Conservation (phyloP, 2,329 filamentous ascomycete species). For the Colletotrichum higginsianum region DNA sequence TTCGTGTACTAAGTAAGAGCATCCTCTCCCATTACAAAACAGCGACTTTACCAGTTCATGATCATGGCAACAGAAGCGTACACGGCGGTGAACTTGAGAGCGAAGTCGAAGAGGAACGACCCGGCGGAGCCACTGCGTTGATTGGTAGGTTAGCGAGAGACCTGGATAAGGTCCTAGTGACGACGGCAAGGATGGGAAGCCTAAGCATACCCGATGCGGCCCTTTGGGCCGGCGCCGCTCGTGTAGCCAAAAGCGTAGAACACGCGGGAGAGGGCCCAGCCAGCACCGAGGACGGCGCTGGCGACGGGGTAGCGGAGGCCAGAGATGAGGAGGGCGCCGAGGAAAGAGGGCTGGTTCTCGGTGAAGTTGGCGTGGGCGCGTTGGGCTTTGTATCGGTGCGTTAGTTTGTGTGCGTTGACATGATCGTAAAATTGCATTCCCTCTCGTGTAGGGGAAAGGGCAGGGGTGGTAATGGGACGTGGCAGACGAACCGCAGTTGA, state of each 20-base stretch:
- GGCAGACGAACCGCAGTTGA: constrained; percentile 71
- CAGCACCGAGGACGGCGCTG: constrained; percentile 63
- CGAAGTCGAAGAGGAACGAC: constrained; percentile 53
- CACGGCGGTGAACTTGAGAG: constrained; percentile 60
- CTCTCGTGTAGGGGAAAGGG: constrained; percentile 6
- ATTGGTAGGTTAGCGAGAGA: constrained; percentile 22
- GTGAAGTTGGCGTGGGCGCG: constrained; percentile 75
- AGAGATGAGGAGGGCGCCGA: constrained; percentile 68
- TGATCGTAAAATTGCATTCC: not conserved
- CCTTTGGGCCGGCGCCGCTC: constrained; percentile 59
- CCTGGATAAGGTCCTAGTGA: not conserved
- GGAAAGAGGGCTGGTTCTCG: constrained; percentile 71
- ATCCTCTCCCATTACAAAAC: not conserved
- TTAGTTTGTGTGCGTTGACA: constrained; percentile 4
- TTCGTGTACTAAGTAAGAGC: not conserved
- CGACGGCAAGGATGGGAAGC: not conserved
- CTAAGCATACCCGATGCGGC: constrained; percentile 57
- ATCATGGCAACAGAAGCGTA: constrained; percentile 58
- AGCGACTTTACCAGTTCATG: constrained; percentile 48
- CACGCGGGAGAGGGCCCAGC: constrained; percentile 68
- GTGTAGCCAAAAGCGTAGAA: constrained; percentile 72
- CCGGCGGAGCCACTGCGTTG: constrained; percentile 53
- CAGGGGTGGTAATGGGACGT: not conserved
- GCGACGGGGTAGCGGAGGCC: constrained; percentile 69
- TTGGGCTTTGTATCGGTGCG: constrained; percentile 59